These are phyloP conservation scores for Trichoderma sp. DNA, from an alignment of 2,329 filamentous ascomycete species.

Conservation along the genomic window DNA sequence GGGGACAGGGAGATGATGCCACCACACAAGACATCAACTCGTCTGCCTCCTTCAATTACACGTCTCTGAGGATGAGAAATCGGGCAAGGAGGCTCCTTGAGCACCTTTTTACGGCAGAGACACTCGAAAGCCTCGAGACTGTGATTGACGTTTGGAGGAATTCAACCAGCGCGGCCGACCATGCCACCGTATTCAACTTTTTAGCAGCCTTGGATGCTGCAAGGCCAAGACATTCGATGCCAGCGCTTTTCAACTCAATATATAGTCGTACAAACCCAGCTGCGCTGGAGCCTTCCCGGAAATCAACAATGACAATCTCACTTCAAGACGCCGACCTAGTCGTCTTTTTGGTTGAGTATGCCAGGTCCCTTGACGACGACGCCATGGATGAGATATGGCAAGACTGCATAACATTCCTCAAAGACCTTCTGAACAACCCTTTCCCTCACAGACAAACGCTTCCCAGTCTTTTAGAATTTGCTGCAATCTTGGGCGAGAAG, in stretches of 20 bases:
- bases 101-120: slow-evolving; percentile 89
- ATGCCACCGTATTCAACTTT: slow-evolving; percentile 75
- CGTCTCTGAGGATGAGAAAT: slow-evolving; percentile 87
- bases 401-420: slow-evolving; percentile 88
- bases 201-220: slow-evolving; percentile 90
- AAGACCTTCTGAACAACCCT: slow-evolving; percentile 87
- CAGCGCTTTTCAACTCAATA: slow-evolving; percentile 92
- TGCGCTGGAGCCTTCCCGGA: slow-evolving; percentile 74
- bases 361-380: slow-evolving; percentile 88
- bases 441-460: slow-evolving; percentile 92
- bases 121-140: slow-evolving; percentile 90
- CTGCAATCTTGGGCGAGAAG: slow-evolving; percentile 87
- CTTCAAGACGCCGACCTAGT: slow-evolving; percentile 82
- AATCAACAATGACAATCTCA: slow-evolving; percentile 85
- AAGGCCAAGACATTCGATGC: slow-evolving; percentile 86
- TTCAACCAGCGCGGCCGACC: slow-evolving; percentile 47
- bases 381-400: slow-evolving; percentile 98
- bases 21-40: slow-evolving; percentile 64
- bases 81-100: slow-evolving; percentile 84
- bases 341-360: slow-evolving; percentile 87
- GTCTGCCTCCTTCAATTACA: slow-evolving; percentile 83
- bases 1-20: slow-evolving; percentile 69
- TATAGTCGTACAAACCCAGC: slow-evolving; percentile 89
- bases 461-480: slow-evolving; percentile 83
- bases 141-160: slow-evolving; percentile 80